phyloP scores from a whole-genome alignment of 2,329 filamentous ascomycete genomes.

The Trichoderma gracile region DNA sequence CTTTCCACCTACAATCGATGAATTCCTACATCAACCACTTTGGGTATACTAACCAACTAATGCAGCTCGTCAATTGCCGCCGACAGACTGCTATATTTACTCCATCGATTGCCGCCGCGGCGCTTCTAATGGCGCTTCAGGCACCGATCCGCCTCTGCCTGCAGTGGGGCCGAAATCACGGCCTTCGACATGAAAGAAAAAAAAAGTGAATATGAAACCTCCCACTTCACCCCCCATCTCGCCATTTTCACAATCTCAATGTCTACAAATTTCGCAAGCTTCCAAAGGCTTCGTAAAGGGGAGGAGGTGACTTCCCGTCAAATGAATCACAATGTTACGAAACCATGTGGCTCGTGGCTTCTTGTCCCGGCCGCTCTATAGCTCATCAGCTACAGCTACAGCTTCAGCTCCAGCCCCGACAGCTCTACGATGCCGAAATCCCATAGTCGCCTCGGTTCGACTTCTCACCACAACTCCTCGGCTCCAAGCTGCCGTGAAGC shows the following conservation, averaged over 20 bases:
- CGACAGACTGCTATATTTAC: background rate
- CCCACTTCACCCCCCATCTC: background rate
- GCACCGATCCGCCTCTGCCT: conserved; percentile 8
- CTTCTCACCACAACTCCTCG: background rate
- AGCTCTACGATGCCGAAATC: background rate
- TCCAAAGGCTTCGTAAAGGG: background rate
- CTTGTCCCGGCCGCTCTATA: conserved; percentile 13
- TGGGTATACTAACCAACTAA: background rate
- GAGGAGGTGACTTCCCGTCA: background rate
- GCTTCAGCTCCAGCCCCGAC: background rate
- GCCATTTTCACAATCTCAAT: background rate
- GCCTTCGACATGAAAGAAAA: conserved; percentile 1
- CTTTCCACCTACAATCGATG: too few relatives aligned
- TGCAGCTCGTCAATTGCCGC: background rate
- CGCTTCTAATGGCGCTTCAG: conserved; percentile 20
- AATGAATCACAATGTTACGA: conserved; percentile 29
- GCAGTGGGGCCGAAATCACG: conserved; percentile 12
- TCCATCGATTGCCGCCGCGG: background rate
- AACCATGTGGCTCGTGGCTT: conserved; percentile 15
- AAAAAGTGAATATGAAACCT: too few relatives aligned
- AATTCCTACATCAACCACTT: background rate
- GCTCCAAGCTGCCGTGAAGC: conserved; percentile 49
- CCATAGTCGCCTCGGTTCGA: background rate
- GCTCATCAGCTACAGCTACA: background rate
- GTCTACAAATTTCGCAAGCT: background rate